A percentile compares a stretch with the other conserved stretches of the same genome.
phyloP scores from a whole-genome alignment of 2,329 filamentous ascomycete species.

The Ascochyta rabiei region DNA sequence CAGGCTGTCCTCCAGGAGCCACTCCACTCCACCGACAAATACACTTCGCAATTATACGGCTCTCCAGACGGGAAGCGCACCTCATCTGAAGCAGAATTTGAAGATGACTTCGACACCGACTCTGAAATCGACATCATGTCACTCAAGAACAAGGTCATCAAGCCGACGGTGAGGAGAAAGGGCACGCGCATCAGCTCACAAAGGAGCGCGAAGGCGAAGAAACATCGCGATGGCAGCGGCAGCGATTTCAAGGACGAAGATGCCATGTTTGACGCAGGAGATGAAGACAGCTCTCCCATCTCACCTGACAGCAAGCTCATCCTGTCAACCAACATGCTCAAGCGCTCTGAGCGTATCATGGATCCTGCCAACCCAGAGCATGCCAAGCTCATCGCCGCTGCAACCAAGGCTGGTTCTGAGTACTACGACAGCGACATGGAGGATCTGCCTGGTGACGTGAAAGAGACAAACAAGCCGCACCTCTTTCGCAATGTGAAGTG shows the following conservation, averaged over 20 bases:
- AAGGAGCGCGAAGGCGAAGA: background rate
- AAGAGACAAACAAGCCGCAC: conserved; percentile 24
- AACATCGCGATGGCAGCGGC: background rate
- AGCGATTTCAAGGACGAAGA: conserved; percentile 5
- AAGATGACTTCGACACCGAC: conserved; percentile 15
- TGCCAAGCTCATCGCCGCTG: conserved; percentile 23
- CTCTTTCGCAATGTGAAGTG: conserved; percentile 38
- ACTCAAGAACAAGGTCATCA: background rate
- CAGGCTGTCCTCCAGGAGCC: conserved; percentile 11
- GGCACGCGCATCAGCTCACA: background rate
- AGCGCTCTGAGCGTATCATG: conserved; percentile 31
- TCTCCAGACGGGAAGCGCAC: conserved; percentile 2
- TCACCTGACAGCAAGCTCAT: conserved; percentile 5
- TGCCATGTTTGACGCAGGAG: background rate
- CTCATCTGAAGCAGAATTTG: background rate
- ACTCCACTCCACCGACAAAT: background rate
- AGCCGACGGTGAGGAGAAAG: background rate
- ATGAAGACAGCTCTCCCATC: background rate
- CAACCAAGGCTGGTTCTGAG: conserved; percentile 28
- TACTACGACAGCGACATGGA: conserved; percentile 37
- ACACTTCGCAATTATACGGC: background rate
- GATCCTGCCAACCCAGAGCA: conserved; percentile 24
- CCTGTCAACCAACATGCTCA: conserved; percentile 22
- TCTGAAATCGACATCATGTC: conserved; percentile 23
- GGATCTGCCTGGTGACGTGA: conserved; percentile 22